A percentile compares a stretch with the other conserved stretches of the same genome.
Conservation (phyloP, 2,329 filamentous ascomycete species). For the Curvularia verruculosa region DNA sequence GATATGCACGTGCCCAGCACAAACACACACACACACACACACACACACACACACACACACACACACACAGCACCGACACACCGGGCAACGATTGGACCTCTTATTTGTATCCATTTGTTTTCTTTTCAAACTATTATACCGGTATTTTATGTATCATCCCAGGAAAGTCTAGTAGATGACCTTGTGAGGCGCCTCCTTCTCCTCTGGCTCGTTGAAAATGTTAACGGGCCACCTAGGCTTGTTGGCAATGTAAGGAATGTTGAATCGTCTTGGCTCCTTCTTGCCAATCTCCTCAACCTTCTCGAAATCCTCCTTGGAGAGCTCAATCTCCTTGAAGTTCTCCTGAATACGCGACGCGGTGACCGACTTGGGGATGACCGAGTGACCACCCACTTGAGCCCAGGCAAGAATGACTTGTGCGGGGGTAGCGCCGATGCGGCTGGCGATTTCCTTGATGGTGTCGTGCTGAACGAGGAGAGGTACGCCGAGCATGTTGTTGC, state of each 20-base stretch:
- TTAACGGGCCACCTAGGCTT: conserved; percentile 63
- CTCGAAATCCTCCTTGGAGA: conserved; percentile 35
- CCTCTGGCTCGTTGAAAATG: conserved; percentile 61
- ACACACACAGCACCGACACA: background rate
- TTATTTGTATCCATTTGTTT: background rate
- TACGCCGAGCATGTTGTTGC: conserved; percentile 61
- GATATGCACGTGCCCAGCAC: background rate
- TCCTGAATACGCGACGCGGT: conserved; percentile 38
- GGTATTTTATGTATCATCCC: background rate
- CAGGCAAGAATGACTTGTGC: conserved; percentile 85
- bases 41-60: background rate
- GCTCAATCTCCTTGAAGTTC: conserved; percentile 43
- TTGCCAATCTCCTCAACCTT: conserved; percentile 58
- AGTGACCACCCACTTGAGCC: conserved; percentile 70
- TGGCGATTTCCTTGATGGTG: conserved; percentile 71
- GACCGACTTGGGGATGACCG: conserved; percentile 43
- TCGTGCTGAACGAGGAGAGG: conserved; percentile 50
- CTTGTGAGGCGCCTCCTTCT: conserved; percentile 58
- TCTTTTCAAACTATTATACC: background rate
- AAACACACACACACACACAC: no score
- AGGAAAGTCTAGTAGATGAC: conserved; percentile 39
- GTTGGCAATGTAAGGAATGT: conserved; percentile 51
- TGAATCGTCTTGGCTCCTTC: conserved; percentile 65
- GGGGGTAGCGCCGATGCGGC: conserved; percentile 67
- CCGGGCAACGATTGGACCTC: background rate